Evolutionary conservation across 1,284 basidiomycete genomes (phyloP), one percentile per base, ranked within the genome.

Genomic region (Singerocomus inundabilis): DNA sequence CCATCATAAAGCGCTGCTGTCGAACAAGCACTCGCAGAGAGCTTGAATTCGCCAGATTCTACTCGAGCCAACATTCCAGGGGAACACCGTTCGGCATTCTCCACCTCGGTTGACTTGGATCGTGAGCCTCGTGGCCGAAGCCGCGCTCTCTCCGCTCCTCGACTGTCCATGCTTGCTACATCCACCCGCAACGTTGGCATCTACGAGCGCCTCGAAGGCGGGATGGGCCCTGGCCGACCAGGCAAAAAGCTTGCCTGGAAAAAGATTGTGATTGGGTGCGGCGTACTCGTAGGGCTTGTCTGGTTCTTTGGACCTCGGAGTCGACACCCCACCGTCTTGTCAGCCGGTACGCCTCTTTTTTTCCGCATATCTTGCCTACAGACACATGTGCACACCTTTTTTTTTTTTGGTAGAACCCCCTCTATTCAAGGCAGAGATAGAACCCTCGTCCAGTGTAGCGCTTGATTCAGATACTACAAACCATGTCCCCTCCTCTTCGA

Each of bases 191-290:
- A 68, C 57, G 71, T 21, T 21, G 21, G 67, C 57, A 76, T 77
- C 62, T 87, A 85, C 63, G 83, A 85, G 48, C 75, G 82, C 33
- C 73, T 87, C 33, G 84, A 87, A 63, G 57, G 76, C 36, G 84
- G 84, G 11, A 73, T 81, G 66, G 81, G 79, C 9, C 72, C 77
- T 6, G 64, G 67, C 51, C 70, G 74, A 18, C 51, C 60, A 26
- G 54, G 59, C 34, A 67, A 62, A 47, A 70, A 62, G 52, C 71
- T 77, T 44, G 69, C 69, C n/a, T 89, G 86, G 87, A 87, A 81
- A 68, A 85, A 80, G 69, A 76, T 85, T 48, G 79, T 76, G 2
- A 65, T 87, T 11, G 81, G 72, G 3, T 81, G 78, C 43, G 72
- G 64, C 3, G 64, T 80, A 0, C 63, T 87, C 37, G 71, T 88